Evolutionary conservation across 768 basidiomycete species (phyloP), one percentile per base, ranked within the genome.

Genomic region (Clavulina sp.): DNA sequence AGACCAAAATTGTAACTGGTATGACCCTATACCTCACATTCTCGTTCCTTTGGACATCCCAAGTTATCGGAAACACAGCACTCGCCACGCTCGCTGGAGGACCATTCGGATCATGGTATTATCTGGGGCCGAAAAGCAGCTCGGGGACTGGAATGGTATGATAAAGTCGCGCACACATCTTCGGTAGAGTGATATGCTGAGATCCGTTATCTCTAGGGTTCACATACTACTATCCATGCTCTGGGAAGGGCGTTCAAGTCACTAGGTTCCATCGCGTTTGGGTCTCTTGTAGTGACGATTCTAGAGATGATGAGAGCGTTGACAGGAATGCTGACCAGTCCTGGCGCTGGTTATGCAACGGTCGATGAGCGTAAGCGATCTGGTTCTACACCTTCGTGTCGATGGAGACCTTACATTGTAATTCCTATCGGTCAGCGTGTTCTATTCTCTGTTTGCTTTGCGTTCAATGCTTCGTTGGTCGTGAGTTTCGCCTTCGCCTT

Each of bases 1-100:
- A 38, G 36, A 38, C 13, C 21, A 72, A 72, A 13, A 87, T 77
- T 61, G 84, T 88, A 41, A 74, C 82, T 0, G 85, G 87, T 2
- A 67, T 88, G 9, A 72, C 86, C 50, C 77, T 87, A 63, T 89
- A 74, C 59, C 75, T 76, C 54, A 77, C 79, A 0, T 87, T 88
- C 63, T 80, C 80, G n/a, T 89, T 78, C 68, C 69, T 86, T 21
- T 89, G 85, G 87, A 80, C 78, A 18, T 84, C 81, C 0, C 82
- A 85, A 64, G 83, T 86, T 40, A 76, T 84, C 48, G 77, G 74
- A 30, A 87, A 87, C 57, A 77, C 88, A 36, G 73, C 82, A 0
- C 70, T 88, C 23, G 76, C 82, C 30, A 86, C 84, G 2, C 73
- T 88, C 29, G 82, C 84, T 4, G 85, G 85, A 32, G 85, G 87